Evolutionary conservation across 305 asterid genomes (phyloP), one percentile per base, ranked within the genome.

Genomic region (Petunia hybrid): DNA sequence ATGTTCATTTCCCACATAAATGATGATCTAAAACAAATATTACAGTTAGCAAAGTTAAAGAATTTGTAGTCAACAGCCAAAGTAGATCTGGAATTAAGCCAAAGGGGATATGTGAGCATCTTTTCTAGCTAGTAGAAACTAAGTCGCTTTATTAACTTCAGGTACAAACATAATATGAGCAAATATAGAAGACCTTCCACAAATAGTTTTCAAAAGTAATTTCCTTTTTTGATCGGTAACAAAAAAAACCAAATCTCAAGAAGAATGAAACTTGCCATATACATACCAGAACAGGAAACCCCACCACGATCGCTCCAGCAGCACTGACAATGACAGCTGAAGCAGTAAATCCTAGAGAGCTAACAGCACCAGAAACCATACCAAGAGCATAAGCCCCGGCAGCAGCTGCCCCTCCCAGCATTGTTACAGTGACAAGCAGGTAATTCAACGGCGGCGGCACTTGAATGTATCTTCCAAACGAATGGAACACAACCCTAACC

Each of bases 351-450:
- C 81, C 91, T 80, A 90, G 56, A 46, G 99, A 93, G 85, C 97
- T 91, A 83, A 89, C 86, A 82, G 94, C 95, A 82, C 95, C 99
- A 48, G 97, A 91, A 74, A 97, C 88, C 92, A 92, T 83, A 75
- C 99, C 98, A 85, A 93, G 87, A 69, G 97, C 93, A 90, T 89
- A 93, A 78, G 97, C 87, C 82, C 94, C 96, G 71, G 97, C 91
- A 81, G 93, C 97, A 59, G 85, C 91, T 43, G 99, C 97, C 81
- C 98, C 97, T 83, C 99, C 99, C 78, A 97, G 96, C 98, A 95
- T 89, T 39, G 99, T 87, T 45, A 90, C 79, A 81, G 96, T 93
- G 73, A 97, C 98, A 36, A 97, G 94, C 80, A 95, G 80, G 85
- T 91, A 93, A 91, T 87, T 97, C 85, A 93, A 86, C 1, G 99